Percentiles rank a stretch among this genome's conserved stretches.
These are phyloP conservation scores for Oryza longistaminata DNA, from an alignment of 176 grass and related monocot genomes.

Conservation along the genomic window DNA sequence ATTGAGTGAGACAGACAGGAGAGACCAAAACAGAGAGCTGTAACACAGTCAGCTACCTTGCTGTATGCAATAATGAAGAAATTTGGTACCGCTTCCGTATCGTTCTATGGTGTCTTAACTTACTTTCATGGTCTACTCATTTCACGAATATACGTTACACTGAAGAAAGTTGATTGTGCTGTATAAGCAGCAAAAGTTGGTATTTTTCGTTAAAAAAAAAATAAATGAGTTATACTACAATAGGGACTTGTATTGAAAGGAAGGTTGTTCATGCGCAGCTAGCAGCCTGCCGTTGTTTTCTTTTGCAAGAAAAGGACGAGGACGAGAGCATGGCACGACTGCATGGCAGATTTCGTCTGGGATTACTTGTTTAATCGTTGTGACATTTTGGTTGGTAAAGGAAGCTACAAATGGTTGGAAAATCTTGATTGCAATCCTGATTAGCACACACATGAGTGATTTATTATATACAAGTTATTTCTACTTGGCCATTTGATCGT, in stretches of 20 bases:
- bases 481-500: conserved; percentile 3
- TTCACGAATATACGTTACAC: too few relatives aligned
- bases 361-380: background rate
- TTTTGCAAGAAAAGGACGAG: conserved; percentile 28
- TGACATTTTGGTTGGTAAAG: background rate
- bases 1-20: too few relatives aligned
- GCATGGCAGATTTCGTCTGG: background rate
- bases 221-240: background rate
- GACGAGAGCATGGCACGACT: background rate
- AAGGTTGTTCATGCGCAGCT: background rate
- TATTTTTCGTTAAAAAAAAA: background rate
- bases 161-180: too few relatives aligned
- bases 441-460: background rate
- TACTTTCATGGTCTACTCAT: too few relatives aligned
- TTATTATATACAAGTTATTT: background rate
- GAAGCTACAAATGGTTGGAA: background rate
- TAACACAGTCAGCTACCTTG: too few relatives aligned
- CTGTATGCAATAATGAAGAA: too few relatives aligned
- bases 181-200: too few relatives aligned
- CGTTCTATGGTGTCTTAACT: too few relatives aligned
- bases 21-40: too few relatives aligned
- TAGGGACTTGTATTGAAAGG: background rate
- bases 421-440: conserved; percentile 4
- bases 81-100: too few relatives aligned
- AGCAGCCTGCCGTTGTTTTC: background rate